phyloP scores from a whole-genome alignment of 768 basidiomycete species.

The Gautieria morchelliformis region DNA sequence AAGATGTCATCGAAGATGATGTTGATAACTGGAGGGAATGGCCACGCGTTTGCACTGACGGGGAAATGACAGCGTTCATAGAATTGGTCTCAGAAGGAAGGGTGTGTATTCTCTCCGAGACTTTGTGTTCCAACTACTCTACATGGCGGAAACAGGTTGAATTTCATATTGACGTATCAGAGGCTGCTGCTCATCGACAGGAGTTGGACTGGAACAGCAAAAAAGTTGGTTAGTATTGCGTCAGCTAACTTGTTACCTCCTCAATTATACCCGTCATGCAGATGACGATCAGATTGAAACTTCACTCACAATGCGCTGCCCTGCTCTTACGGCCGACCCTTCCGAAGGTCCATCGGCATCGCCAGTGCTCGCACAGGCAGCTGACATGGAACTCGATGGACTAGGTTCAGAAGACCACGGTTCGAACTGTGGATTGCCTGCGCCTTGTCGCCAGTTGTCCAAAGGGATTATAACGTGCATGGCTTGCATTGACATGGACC shows the following conservation, averaged over 20 bases:
- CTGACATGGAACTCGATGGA: neutral
- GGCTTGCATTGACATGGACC: neutral
- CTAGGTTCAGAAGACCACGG: neutral
- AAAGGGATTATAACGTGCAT: neutral
- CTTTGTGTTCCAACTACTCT: neutral
- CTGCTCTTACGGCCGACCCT: conserved; percentile 23
- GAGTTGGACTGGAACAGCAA: conserved; percentile 80
- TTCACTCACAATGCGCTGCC: conserved; percentile 9
- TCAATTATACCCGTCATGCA: conserved; percentile 19
- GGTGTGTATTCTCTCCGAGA: conserved; percentile 27
- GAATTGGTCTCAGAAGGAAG: conserved; percentile 77
- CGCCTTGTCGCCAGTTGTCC: neutral
- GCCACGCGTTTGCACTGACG: conserved; percentile 71
- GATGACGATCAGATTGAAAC: conserved; percentile 85
- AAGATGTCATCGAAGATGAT: conserved; percentile 41
- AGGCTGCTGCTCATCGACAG: conserved; percentile 44
- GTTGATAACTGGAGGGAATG: conserved; percentile 61
- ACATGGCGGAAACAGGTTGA: conserved; percentile 42
- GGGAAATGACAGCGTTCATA: conserved; percentile 68
- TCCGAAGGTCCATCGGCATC: neutral
- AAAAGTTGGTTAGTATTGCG: conserved; percentile 54
- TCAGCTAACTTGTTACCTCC: no score
- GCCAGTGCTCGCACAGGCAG: conserved; percentile 29
- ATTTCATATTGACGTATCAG: conserved; percentile 59
- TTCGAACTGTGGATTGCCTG: neutral